phyloP scores from a whole-genome alignment of 2,329 filamentous ascomycete species.

The Elsinoe australis region DNA sequence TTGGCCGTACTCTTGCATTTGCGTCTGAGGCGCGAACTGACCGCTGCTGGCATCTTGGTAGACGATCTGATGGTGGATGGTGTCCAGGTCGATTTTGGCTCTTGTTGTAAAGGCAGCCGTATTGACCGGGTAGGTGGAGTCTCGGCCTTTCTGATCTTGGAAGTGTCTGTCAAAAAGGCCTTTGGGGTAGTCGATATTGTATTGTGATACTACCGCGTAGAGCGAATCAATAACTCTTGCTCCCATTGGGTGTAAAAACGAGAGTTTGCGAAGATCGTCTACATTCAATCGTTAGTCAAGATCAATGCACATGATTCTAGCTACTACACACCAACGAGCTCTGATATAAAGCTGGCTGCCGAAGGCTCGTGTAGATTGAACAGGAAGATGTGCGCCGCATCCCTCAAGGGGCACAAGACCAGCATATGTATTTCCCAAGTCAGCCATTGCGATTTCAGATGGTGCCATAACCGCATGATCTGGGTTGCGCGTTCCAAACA shows the following conservation, averaged over 20 bases:
- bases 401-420: not conserved
- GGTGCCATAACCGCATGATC: slow-evolving; percentile 2
- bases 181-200: not conserved
- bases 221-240: not conserved
- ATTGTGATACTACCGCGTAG: not conserved
- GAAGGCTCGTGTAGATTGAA: not conserved
- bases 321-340: not conserved
- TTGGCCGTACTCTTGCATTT: not conserved
- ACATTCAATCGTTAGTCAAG: not conserved
- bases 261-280: slow-evolving; percentile 1
- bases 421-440: slow-evolving; percentile 1
- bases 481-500: not conserved
- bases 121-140: not conserved
- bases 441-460: not conserved
- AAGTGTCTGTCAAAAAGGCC: slow-evolving; percentile 5
- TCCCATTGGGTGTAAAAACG: slow-evolving; percentile 1
- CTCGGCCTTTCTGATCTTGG: not conserved
- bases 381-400: slow-evolving; percentile 4
- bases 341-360: not conserved
- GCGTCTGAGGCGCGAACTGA: not conserved
- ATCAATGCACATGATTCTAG: not conserved
- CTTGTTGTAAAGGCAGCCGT: not conserved
- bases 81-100: slow-evolving; percentile 4
- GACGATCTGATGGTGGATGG: not conserved
- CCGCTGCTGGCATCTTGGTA: not conserved